Percentiles rank a stretch among this genome's conserved stretches.
phyloP scores from a whole-genome alignment of 2,329 filamentous ascomycete species.

The Elsinoe necatrix region DNA sequence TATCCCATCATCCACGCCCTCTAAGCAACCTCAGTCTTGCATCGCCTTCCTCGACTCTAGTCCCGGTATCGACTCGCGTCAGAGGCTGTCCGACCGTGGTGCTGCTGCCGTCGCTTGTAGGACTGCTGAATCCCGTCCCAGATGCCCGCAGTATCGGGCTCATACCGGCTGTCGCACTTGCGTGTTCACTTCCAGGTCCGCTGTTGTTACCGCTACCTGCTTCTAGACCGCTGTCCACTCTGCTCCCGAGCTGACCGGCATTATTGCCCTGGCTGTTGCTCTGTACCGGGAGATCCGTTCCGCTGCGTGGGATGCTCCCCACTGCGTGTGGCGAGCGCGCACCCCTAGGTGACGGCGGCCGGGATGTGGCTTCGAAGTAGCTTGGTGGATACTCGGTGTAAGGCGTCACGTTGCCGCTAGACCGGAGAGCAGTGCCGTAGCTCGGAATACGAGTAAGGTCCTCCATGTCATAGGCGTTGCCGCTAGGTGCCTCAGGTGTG shows the following conservation, averaged over 20 bases:
- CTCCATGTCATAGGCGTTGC: slow-evolving; percentile 36
- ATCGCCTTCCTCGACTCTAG: slow-evolving; percentile 10
- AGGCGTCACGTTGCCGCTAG: slow-evolving; percentile 34
- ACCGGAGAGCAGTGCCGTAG: slow-evolving; percentile 43
- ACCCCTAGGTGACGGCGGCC: slow-evolving; percentile 32
- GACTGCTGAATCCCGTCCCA: slow-evolving; percentile 11
- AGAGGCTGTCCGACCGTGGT: slow-evolving; percentile 10
- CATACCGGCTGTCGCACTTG: neutral
- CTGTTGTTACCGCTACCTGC: neutral
- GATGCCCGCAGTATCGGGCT: neutral
- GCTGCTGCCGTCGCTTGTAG: neutral
- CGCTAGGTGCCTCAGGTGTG: slow-evolving; percentile 16
- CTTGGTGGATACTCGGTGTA: slow-evolving; percentile 36
- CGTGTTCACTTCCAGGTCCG: neutral
- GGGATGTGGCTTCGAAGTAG: slow-evolving; percentile 39
- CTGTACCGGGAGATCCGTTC: slow-evolving; percentile 25
- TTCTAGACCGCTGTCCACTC: neutral
- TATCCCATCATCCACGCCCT: neutral
- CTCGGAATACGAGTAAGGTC: slow-evolving; percentile 42
- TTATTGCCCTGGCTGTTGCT: slow-evolving; percentile 22
- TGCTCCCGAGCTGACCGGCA: slow-evolving; percentile 5
- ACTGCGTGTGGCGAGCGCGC: neutral
- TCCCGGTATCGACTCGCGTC: neutral
- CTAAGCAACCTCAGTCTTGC: slow-evolving; percentile 13
- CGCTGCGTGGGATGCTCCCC: slow-evolving; percentile 17